phyloP scores from a whole-genome alignment of 1,139 yeast species.

The Suhomyces wounanorum region DNA sequence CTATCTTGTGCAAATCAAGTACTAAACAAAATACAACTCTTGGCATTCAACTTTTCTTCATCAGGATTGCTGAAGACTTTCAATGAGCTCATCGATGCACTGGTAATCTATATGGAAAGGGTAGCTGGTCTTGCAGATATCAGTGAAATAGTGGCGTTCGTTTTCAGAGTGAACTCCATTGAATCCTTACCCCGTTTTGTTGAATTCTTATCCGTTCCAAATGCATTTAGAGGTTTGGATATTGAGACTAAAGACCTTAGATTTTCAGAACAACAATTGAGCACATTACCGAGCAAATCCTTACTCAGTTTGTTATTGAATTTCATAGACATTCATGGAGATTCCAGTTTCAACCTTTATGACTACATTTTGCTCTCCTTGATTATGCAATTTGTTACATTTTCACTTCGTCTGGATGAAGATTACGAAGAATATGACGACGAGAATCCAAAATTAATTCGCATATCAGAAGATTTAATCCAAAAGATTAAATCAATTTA shows the following conservation, averaged over 20 bases:
- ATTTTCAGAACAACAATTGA: not conserved
- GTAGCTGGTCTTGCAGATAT: not conserved
- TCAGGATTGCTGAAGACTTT: not conserved
- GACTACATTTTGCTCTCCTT: conserved; percentile 28
- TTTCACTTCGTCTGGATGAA: conserved; percentile 19
- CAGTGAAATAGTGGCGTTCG: conserved; percentile 13
- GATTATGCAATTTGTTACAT: conserved; percentile 26
- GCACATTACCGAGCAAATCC: not conserved
- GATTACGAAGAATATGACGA: conserved; percentile 19
- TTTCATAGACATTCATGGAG: conserved; percentile 24
- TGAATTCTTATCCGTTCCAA: conserved; percentile 20
- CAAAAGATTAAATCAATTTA: conserved; percentile 23
- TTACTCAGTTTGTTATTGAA: conserved; percentile 21
- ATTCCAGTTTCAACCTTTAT: conserved; percentile 13
- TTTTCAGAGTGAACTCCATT: conserved; percentile 22
- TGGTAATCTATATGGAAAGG: not conserved
- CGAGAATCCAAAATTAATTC: conserved; percentile 4
- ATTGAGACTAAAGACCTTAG: not conserved
- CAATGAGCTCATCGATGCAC: conserved; percentile 1
- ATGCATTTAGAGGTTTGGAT: conserved; percentile 5
- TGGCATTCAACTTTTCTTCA: not conserved
- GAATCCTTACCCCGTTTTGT: conserved; percentile 23
- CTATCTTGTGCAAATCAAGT: not conserved
- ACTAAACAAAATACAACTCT: conserved; percentile 1
- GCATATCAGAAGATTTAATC: conserved; percentile 10